A percentile compares a stretch with the other conserved stretches of the same genome.
Conservation (phyloP, 352 stramenopile species). For the Globisporangium paddicum region DNA sequence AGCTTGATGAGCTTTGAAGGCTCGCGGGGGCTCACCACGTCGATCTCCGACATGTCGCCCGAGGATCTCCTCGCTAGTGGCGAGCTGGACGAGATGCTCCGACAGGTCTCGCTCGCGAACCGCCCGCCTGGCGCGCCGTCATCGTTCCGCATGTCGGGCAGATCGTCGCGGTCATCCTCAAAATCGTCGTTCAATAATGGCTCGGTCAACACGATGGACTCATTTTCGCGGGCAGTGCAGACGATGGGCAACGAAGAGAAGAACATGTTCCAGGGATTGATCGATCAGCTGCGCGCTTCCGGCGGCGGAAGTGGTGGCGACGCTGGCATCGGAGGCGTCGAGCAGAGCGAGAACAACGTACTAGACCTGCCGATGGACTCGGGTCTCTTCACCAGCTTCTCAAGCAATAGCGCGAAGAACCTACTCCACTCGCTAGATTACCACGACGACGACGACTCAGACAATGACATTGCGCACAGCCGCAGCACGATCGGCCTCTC, state of each 20-base stretch:
- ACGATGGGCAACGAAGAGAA: constrained; percentile 54
- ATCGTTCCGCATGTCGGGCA: constrained; percentile 46
- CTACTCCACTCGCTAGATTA: constrained; percentile 37
- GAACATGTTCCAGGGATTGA: constrained; percentile 63
- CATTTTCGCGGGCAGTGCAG: constrained; percentile 48
- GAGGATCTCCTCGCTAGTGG: constrained; percentile 74
- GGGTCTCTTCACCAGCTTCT: constrained; percentile 30
- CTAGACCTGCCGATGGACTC: constrained; percentile 40
- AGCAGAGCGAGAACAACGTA: constrained; percentile 13
- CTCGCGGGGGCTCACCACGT: constrained; percentile 40
- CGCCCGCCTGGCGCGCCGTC: constrained; percentile 16
- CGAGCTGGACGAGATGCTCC: constrained; percentile 78
- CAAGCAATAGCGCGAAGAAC: constrained; percentile 29
- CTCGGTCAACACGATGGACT: constrained; percentile 27
- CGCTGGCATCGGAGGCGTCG: constrained; percentile 11
- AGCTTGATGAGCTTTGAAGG: constrained; percentile 57
- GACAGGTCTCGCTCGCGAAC: constrained; percentile 63
- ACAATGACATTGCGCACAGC: constrained; percentile 17
- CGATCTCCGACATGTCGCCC: constrained; percentile 69
- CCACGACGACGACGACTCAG: constrained; percentile 25
- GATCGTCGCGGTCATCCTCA: constrained; percentile 29
- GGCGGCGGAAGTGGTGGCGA: constrained; percentile 12
- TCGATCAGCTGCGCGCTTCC: constrained; percentile 31
- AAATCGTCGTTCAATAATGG: constrained; percentile 12
- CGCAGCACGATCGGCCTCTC: constrained; percentile 10